Evolutionary conservation across 768 basidiomycete species (phyloP).

Genomic region (Termitomyces sp.): DNA sequence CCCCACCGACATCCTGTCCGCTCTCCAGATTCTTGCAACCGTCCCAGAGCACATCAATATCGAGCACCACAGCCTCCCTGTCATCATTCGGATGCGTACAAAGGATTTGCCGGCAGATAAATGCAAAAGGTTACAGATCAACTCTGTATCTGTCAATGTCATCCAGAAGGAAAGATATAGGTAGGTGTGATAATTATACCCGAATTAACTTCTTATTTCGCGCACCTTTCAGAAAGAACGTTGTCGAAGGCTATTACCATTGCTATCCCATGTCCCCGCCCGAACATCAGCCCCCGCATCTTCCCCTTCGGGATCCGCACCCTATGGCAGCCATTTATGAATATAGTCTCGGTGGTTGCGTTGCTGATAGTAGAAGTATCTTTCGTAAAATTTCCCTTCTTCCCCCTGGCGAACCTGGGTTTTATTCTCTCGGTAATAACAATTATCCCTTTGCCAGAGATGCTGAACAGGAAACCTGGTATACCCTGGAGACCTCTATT

Average conservation of each 20-base stretch:
- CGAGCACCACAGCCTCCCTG: constrained; percentile 41
- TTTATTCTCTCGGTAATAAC: constrained; percentile 42
- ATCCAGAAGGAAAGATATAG: constrained; percentile 63
- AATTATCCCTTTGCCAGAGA: constrained; percentile 46
- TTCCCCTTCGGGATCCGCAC: constrained; percentile 52
- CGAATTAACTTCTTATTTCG: background rate
- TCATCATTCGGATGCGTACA: constrained; percentile 58
- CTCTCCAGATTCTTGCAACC: constrained; percentile 59
- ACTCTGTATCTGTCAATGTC: constrained; percentile 50
- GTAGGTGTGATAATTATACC: constrained; percentile 30
- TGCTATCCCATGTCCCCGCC: constrained; percentile 53
- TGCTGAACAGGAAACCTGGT: constrained; percentile 41
- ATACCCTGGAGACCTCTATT: constrained; percentile 51
- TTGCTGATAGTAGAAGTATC: constrained; percentile 17
- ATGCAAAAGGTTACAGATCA: constrained; percentile 51
- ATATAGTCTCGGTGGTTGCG: constrained; percentile 31
- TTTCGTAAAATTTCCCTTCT: constrained; percentile 45
- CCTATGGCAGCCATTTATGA: constrained; percentile 49
- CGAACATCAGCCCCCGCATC: constrained; percentile 57
- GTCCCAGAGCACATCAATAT: constrained; percentile 52
- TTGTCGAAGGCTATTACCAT: constrained; percentile 34
- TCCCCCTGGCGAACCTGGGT: constrained; percentile 36
- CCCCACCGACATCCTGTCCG: constrained; percentile 49
- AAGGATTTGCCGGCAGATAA: constrained; percentile 42
- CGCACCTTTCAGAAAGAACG: constrained; percentile 29